Evolutionary conservation across 1,139 yeast genomes (phyloP).

Genomic region (Trichomonascaceae sp.): DNA sequence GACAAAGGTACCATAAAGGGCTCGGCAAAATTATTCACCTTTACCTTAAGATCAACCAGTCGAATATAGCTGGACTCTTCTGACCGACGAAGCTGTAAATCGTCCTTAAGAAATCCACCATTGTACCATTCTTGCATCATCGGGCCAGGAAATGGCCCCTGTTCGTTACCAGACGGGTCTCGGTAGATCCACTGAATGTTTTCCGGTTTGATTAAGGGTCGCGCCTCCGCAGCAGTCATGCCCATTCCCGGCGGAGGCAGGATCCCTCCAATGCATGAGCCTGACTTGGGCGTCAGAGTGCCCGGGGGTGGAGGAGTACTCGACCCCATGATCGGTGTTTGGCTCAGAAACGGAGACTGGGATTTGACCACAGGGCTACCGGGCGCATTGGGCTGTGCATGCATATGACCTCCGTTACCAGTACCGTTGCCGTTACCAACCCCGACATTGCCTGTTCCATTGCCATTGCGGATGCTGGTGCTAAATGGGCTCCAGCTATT

Average conservation of each 20-base stretch:
- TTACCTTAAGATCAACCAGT: slow-evolving; percentile 20
- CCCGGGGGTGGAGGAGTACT: neutral
- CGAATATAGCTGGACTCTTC: slow-evolving; percentile 24
- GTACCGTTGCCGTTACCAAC: too few relatives aligned
- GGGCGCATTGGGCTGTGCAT: too few relatives aligned
- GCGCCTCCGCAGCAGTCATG: neutral
- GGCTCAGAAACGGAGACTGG: neutral
- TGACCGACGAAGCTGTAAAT: slow-evolving; percentile 42
- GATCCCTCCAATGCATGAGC: neutral
- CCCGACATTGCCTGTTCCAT: too few relatives aligned
- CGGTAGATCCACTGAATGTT: slow-evolving; percentile 56
- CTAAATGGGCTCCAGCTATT: neutral
- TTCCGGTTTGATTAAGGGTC: slow-evolving; percentile 25
- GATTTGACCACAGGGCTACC: neutral
- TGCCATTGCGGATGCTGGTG: too few relatives aligned
- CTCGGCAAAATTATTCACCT: slow-evolving; percentile 36
- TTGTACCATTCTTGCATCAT: slow-evolving; percentile 72
- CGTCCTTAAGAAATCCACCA: slow-evolving; percentile 46
- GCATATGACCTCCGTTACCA: too few relatives aligned
- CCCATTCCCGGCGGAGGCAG: neutral
- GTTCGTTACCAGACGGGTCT: slow-evolving; percentile 58
- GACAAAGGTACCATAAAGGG: slow-evolving; percentile 55
- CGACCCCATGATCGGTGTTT: neutral
- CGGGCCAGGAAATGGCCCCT: slow-evolving; percentile 68
- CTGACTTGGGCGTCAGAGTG: neutral